Base-by-base conservation (phyloP, 768 basidiomycete species). In the Tulasnella sp. region DNA sequence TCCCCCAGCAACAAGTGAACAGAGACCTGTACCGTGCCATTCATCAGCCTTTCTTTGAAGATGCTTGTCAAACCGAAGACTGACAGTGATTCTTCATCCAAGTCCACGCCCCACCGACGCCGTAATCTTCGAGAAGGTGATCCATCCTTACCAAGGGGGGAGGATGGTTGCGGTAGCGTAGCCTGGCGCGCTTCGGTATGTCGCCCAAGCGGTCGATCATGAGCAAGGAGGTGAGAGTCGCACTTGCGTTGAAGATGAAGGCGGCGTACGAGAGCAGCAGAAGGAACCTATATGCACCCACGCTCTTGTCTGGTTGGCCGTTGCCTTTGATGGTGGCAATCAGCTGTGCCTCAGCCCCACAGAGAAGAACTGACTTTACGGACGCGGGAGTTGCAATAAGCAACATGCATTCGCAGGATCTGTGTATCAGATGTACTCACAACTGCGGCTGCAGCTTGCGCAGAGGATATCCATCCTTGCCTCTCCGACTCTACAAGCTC, bases 401-500 rank as follows among this genome's bases (percentile, higher is more conserved):
- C 26, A 27, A n/a, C 9, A 30, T 19, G 7, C 9, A n/a, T 30
- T 29, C 13, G 10, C 2, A 50, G 1, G 0, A 19, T 15, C 3
- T 9, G 50, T 10, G 24, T 30, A 19, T 4, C 27, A 13, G 2
- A 8, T 19, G 11, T 17, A 38, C 52, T 23, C 13, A 53, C 52
- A 15, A 53, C 52, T 2, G 38, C 52, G 5, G 52, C 52, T 15
- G 42, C 42, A 7, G 29, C 52, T 13, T 53, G 52, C 3, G 52
- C n/a, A 13, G 52, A 53, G 19, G 27, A 19, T 3, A 53, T 53
- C 52, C 52, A 53, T 19, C 52, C 34, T 10, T 41, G 32, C 34
- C 52, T 13, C 19, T 32, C 52, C 1, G 52, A 53, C 34, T 53
- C 52, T 11, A 53, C 52, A 11, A 53, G 19, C 52, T 53, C 42